Evolutionary conservation across 495 filamentous ascomycete species (phyloP).

Genomic region (Neurospora tetraspora): DNA sequence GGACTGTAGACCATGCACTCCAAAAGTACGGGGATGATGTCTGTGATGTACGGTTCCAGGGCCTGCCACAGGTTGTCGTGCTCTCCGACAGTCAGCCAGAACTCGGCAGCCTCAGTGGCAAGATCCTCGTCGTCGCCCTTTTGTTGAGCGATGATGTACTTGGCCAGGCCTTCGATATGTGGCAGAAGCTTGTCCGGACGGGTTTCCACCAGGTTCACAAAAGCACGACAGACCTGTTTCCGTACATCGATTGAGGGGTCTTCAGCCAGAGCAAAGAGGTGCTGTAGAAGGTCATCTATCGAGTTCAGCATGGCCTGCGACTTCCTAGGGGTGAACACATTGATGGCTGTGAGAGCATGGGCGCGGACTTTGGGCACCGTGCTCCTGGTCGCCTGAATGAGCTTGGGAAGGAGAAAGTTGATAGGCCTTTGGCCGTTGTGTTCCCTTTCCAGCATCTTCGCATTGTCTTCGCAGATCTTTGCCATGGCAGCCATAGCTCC

Average conservation of each 20-base stretch:
- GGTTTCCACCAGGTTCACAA: conserved; percentile 86
- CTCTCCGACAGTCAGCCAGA: conserved; percentile 92
- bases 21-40: conserved; percentile 83
- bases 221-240: conserved; percentile 83
- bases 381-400: conserved; percentile 75
- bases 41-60: conserved; percentile 65
- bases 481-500: conserved; percentile 85
- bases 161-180: conserved; percentile 79
- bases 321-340: conserved; percentile 78
- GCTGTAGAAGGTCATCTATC: conserved; percentile 70
- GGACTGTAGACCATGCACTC: conserved; percentile 95
- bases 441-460: conserved; percentile 73
- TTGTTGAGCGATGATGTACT: conserved; percentile 88
- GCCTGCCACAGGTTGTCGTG: conserved; percentile 64
- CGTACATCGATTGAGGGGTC: conserved; percentile 72
- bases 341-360: conserved; percentile 71
- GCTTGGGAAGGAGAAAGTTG: conserved; percentile 79
- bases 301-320: conserved; percentile 64
- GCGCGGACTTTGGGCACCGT: conserved; percentile 64
- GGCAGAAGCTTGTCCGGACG: conserved; percentile 82
- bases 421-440: conserved; percentile 79
- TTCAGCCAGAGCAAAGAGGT: conserved; percentile 68
- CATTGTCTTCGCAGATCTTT: conserved; percentile 96
- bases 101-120: conserved; percentile 90
- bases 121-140: conserved; percentile 82